Base-by-base conservation (phyloP, 2,329 filamentous ascomycete species). In the Colletotrichum scovillei region DNA sequence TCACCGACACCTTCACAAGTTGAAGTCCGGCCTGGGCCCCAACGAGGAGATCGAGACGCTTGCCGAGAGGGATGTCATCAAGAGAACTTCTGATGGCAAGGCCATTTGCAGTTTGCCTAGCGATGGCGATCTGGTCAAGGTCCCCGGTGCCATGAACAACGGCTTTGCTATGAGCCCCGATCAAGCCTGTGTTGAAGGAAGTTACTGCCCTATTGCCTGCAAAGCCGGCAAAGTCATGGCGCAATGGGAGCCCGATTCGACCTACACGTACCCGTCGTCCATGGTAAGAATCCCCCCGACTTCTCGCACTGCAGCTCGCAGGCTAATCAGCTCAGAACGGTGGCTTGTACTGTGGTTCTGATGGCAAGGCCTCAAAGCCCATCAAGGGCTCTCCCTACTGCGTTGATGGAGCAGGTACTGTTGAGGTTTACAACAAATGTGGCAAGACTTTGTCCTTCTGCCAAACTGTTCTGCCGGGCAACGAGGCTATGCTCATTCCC, bases 81-180 rank as follows among this genome's bases (percentile, higher is more conserved):
- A 81, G 56, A 78, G 78, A 19, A 79, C 77, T 46, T 79, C 80
- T 55, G 78, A 77, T 14, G 75, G 75, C 14, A 78, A 78, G 52
- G 78, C 79, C 46, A 73, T 76, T 7, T 95, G 94, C 82, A 78
- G 86, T 67, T 93, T 95, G 78, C 93, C 94, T 12, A 84, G 86
- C 42, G 87, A 93, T 78, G 87, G 89, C 35, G 92, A 92, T 66
- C 83, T 95, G 78, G 89, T 95, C 57, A 81, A 89, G 16, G 87
- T 96, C 65, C 92, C 92, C 5, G 85, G 84, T 65, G 80, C 81
- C 56, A 79, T 84, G 80, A 96, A 96, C 83, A 92, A 86, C 63
- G 94, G 94, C 74, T 96, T 93, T 91, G 94, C 93, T 55, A 91
- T 95, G 90, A 93, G 92, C 78, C 93, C 93, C 4, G 91, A 95